phyloP scores from a whole-genome alignment of 2,329 filamentous ascomycete species.

The Ophiocordyceps camponoti-rufipedis region DNA sequence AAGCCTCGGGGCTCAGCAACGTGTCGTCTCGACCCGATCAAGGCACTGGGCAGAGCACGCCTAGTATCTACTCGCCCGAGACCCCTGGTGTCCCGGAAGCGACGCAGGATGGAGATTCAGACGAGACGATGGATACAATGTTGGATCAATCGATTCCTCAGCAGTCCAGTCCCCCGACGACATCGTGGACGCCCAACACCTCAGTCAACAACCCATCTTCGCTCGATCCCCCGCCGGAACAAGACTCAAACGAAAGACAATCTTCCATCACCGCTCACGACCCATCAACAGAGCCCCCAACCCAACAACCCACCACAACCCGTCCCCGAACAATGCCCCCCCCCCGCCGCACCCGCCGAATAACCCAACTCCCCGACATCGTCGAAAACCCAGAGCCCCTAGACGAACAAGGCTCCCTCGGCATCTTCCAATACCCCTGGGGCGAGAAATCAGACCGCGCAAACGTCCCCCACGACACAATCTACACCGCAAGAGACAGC shows the following conservation, averaged over 20 bases:
- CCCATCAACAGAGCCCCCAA: neutral
- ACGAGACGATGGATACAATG: neutral
- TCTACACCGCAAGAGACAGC: too few relatives aligned
- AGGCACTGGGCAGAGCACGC: neutral
- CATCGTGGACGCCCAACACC: neutral
- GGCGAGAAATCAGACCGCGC: constrained; percentile 42
- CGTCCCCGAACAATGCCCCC: constrained; percentile 25
- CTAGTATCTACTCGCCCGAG: too few relatives aligned
- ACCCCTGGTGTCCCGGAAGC: neutral
- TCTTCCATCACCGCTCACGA: neutral
- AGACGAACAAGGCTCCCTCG: constrained; percentile 38
- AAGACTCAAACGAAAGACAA: neutral
- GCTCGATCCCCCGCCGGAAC: neutral
- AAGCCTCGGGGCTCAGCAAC: neutral
- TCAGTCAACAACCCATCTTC: neutral
- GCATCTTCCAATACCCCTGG: constrained; percentile 49
- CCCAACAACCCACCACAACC: neutral
- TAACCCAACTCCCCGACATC: constrained; percentile 45
- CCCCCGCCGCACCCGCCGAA: constrained; percentile 32
- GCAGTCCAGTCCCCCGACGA: neutral
- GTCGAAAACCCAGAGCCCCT: constrained; percentile 42
- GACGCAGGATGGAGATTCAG: neutral
- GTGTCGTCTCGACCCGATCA: neutral
- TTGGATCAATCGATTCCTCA: neutral
- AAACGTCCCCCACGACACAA: constrained; percentile 13